Base-by-base conservation (phyloP, 257 asterid genomes). In the Rhazya stricta region DNA sequence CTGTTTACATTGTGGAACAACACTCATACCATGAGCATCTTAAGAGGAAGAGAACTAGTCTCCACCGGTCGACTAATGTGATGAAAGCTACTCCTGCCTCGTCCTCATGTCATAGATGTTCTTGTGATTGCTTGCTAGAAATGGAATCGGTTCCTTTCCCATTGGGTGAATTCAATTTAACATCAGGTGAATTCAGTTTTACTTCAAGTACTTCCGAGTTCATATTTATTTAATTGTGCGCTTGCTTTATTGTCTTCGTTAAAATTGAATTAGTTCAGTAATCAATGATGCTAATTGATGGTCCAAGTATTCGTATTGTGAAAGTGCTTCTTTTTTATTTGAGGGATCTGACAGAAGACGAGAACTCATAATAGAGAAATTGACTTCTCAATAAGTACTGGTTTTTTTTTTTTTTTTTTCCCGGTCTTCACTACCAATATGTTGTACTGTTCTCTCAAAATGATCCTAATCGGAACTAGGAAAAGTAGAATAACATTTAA, bases 21-120 rank as follows among this genome's bases (percentile, higher is more conserved):
- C 69, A 63, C 10, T 68, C 84, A 51, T 23, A 51, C 46, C 62
- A 56, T 63, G 39, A 74, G 72, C 67, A 57, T 21, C 72, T 56
- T 42, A 72, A 62, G 67, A 37, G 29, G 12, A 65, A 66, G 23
- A n/a, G 12, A 13, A 23, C 13, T 21, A 5, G 12, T 54, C 12
- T 54, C 13, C 32, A n/a, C 62, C 62, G 62, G 62, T 7, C 62
- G 30, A 18, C 30, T 54, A n/a, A 4, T 7, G 12, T 54, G 62
- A 32, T 54, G 62, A n/a, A 54, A 54, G n/a, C 62, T 54, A 54
- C 62, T n/a, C 13, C n/a, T 70, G 37, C 29, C 15, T 5, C 46
- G 68, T 62, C 30, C 74, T 84, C 87, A 69, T 84, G 87, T 63
- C 85, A 76, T 34, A 53, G 57, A 30, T 84, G 87, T 84, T 76